phyloP scores from a whole-genome alignment of 352 stramenopile genomes.

The Phytopythium vexans region DNA sequence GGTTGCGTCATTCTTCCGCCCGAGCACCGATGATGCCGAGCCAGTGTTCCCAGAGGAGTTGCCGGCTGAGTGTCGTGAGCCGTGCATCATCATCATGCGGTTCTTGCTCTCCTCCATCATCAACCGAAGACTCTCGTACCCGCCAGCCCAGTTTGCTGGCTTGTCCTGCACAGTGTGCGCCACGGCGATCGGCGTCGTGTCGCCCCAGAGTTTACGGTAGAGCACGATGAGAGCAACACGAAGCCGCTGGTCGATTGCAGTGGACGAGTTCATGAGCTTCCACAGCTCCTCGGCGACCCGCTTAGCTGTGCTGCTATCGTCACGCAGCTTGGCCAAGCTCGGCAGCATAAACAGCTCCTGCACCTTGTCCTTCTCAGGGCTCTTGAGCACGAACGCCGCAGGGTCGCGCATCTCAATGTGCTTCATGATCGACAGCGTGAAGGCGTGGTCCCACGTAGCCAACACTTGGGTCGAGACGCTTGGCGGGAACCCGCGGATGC shows the following conservation, averaged over 20 bases:
- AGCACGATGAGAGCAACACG: constrained; percentile 74
- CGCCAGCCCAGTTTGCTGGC: constrained; percentile 65
- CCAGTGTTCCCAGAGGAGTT: constrained; percentile 2
- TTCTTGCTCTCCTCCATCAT: constrained; percentile 88
- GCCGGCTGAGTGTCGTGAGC: constrained; percentile 15
- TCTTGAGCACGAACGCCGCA: constrained; percentile 68
- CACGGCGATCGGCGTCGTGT: constrained; percentile 75
- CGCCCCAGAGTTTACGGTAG: constrained; percentile 79
- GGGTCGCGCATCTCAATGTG: constrained; percentile 80
- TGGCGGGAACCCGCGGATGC: constrained; percentile 72
- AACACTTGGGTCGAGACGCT: constrained; percentile 69
- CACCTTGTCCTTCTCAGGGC: constrained; percentile 72
- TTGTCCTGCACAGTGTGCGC: constrained; percentile 85
- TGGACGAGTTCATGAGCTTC: constrained; percentile 67
- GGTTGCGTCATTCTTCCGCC: constrained; percentile 12
- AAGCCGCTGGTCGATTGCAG: constrained; percentile 64
- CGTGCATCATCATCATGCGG: constrained; percentile 30
- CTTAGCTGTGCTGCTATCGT: constrained; percentile 72
- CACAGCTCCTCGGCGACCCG: constrained; percentile 65
- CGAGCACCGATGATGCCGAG: constrained; percentile 1
- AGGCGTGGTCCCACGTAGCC: constrained; percentile 79
- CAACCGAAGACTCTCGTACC: constrained; percentile 74
- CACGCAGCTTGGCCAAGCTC: constrained; percentile 57
- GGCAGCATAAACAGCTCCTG: constrained; percentile 57
- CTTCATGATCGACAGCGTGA: constrained; percentile 70